These are phyloP conservation scores for Knoxia roxburghii DNA, from an alignment of 257 asterid species.

Conservation along the genomic window DNA sequence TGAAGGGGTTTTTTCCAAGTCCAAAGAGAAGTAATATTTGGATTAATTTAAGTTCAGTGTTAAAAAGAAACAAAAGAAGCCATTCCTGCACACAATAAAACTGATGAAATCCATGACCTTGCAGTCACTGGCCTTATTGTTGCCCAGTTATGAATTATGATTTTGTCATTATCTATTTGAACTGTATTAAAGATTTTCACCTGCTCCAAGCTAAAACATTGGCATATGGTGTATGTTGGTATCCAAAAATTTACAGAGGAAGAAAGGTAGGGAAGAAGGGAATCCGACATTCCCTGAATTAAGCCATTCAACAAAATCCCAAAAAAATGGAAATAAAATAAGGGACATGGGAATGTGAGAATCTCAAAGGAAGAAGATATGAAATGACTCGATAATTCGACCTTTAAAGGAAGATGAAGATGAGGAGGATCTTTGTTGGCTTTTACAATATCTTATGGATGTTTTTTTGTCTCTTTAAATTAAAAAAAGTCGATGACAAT, in stretches of 20 bases:
- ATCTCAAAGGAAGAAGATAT: slow-evolving; percentile 53
- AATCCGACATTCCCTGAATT: slow-evolving; percentile 89
- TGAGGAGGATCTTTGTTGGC: neutral
- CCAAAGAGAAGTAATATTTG: too few relatives aligned
- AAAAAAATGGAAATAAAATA: neutral
- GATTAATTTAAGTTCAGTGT: too few relatives aligned
- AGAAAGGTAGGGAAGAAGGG: slow-evolving; percentile 33
- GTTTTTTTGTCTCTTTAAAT: neutral
- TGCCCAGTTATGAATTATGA: slow-evolving; percentile 39
- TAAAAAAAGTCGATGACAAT: neutral
- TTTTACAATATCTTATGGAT: neutral
- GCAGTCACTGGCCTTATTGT: slow-evolving; percentile 29
- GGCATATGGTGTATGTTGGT: slow-evolving; percentile 12
- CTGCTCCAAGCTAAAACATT: neutral
- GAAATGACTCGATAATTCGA: slow-evolving; percentile 19
- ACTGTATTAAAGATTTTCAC: slow-evolving; percentile 23
- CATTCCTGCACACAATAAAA: too few relatives aligned
- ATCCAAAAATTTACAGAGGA: slow-evolving; percentile 12
- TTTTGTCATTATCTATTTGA: slow-evolving; percentile 49
- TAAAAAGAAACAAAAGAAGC: too few relatives aligned
- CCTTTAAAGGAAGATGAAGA: neutral
- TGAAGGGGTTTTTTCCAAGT: too few relatives aligned
- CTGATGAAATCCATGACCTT: slow-evolving; percentile 41
- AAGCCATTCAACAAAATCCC: slow-evolving; percentile 73
- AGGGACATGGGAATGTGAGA: slow-evolving; percentile 44